phyloP scores from a whole-genome alignment of 495 filamentous ascomycete species.

The Xylona heveae region DNA sequence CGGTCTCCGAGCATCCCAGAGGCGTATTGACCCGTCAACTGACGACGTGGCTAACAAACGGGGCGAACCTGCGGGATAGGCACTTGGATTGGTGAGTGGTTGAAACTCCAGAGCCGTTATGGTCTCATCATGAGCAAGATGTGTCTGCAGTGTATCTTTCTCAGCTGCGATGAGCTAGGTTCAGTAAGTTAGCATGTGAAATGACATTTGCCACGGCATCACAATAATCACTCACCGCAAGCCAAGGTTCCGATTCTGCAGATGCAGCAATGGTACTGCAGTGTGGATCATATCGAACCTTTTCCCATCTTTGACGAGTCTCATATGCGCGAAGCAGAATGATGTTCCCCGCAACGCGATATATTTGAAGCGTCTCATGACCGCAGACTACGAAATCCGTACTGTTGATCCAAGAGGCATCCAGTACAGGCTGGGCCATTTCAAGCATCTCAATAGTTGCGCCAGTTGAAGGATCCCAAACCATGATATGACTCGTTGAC shows the following conservation, averaged over 20 bases:
- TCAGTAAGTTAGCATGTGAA: too few species aligned
- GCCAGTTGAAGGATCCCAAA: slow-evolving; percentile 25
- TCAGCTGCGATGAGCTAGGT: too few species aligned
- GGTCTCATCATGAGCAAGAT: too few species aligned
- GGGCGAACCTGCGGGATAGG: slow-evolving; percentile 1
- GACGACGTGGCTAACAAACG: slow-evolving; percentile 11
- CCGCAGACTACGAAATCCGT: slow-evolving; percentile 38
- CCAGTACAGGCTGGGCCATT: slow-evolving; percentile 21
- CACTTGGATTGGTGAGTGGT: slow-evolving; percentile 1
- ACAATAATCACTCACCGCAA: neutral
- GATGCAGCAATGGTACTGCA: slow-evolving; percentile 8
- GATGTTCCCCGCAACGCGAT: slow-evolving; percentile 18
- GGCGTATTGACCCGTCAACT: slow-evolving; percentile 38
- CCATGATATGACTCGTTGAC: slow-evolving; percentile 19
- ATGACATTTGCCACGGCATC: too few species aligned
- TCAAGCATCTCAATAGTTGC: slow-evolving; percentile 10
- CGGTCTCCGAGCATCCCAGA: slow-evolving; percentile 44
- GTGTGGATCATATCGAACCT: slow-evolving; percentile 24
- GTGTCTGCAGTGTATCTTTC: too few species aligned
- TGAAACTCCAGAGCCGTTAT: slow-evolving; percentile 4
- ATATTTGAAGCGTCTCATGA: slow-evolving; percentile 22
- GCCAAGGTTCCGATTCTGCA: slow-evolving; percentile 14
- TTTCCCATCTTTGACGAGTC: slow-evolving; percentile 12
- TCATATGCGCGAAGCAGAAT: slow-evolving; percentile 17
- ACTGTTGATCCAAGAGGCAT: slow-evolving; percentile 38